Base-by-base conservation (phyloP, 768 basidiomycete species). In the Neoboletus magnificus region DNA sequence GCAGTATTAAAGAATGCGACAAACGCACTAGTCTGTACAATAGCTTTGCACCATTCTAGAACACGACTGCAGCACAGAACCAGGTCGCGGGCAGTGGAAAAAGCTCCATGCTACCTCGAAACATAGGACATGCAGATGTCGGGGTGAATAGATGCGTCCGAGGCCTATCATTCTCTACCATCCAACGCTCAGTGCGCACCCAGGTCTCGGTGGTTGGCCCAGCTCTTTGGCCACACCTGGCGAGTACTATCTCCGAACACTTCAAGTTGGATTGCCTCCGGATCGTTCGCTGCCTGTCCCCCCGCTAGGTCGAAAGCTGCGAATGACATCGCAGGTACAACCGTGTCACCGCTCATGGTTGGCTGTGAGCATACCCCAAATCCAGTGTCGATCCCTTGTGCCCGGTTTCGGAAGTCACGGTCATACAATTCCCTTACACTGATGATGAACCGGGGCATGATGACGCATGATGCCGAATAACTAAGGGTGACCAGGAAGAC, bases 401-500 rank as follows among this genome's bases (percentile, higher is more conserved):
- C 33, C 10, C 22, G 39, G 4, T 23, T n/a, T 18, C 15, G 30
- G n/a, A 29, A 1, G 13, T 52, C 49, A 5, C 33, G 41, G 12
- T 58, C 50, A 36, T 48, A 55, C 29, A 55, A 8, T 6, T 53
- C 57, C 20, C 63, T 55, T 13, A 64, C 30, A 20, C 33, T 37
- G 3, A 65, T 52, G 46, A 64, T 49, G 43, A 64, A 64, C 12
- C 62, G 52, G 8, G 59, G 56, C 27, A 62, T 53, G 4, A 57
- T n/a, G 16, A 33, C 35, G 16, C 39, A 52, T 5, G 46, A 29
- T 20, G 46, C 29, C 8, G 56, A 43, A 48, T 48, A 57, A 23
- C 53, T 35, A n/a, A 57, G 15, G 22, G 22, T 16, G 20, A 56
- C 33, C 6, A 57, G 7, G 29, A 56, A 32, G 29, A 37, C 5